Base-by-base conservation (phyloP, 2,329 filamentous ascomycete species). In the Penicillium capsulatum region DNA sequence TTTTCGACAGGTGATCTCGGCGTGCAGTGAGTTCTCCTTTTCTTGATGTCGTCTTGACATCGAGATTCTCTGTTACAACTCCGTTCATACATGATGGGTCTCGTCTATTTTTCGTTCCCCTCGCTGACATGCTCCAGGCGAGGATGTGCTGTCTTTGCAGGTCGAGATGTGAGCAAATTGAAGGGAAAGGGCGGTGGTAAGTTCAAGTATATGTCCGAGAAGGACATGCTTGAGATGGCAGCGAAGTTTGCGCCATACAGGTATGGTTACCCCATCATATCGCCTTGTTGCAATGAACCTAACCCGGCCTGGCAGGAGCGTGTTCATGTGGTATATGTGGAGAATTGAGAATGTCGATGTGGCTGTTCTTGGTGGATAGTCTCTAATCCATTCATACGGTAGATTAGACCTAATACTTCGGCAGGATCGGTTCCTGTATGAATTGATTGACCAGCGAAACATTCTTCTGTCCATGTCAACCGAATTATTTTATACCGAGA, bases 281-380 rank as follows among this genome's bases (percentile, higher is more conserved):
- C 17, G 17, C 11, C 7, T 6, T 14, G 13, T 17, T 26, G 17
- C 13, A 11, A 16, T 17, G 3, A 14, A 7, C n/a, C 51, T 61
- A 31, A 59, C 45, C 31, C 31, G 3, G 2, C 20, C n/a, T 17
- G 19, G 7, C 40, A 83, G 90, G 59, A 92, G 84, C 55, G 63
- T 96, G 30, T 95, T 95, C 58, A 96, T 96, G 90, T 96, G 90
- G 90, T 94, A 94, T 62, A 94, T 95, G 86, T 96, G 91, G 90
- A 74, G 84, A 43, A 81, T 91, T 8, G 84, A 84, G 60, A 80
- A 88, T 59, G 87, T 88, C 3, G 84, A 94, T 63, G 68, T 90
- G 15, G 67, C 68, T 17, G 74, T 75, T 30, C 57, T 80, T 48
- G 55, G 51, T 39, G 40, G 46, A 20, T 58, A 32, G 51, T 26